Base-by-base conservation (phyloP, 2,329 filamentous ascomycete species). In the Penicillium vulpinum region DNA sequence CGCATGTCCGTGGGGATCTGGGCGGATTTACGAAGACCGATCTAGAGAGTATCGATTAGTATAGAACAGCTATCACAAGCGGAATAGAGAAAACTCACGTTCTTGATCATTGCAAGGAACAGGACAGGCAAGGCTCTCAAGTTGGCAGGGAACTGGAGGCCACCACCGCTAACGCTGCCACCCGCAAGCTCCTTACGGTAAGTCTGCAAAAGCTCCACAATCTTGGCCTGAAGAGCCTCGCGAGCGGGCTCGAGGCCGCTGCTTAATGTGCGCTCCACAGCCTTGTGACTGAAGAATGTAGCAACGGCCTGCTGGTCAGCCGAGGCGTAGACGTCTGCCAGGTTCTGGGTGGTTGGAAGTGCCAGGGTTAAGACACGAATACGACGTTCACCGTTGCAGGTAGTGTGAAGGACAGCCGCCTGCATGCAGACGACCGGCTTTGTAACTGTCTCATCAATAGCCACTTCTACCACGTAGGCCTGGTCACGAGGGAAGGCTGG, bases 401-500 rank as follows among this genome's bases (percentile, higher is more conserved):
- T 99, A 1, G 94, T 99, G 75, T 99, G 94, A 31, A 99, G 83
- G 10, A 99, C 93, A 50, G 94, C 94, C 15, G 92, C 89, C 77
- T 99, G 92, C 78, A 97, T 81, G 75, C 92, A 97, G 44, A 96
- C 88, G 62, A 96, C 88, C 43, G 91, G 91, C 80, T 96, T 96
- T 45, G 88, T 90, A 59, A 99, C 82, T 35, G 86, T 94, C 79
- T 99, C 94, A 67, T 99, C 94, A 64, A 99, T 97, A 15, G 94
- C 92, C 54, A 99, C 95, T 76, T 99, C 94, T 21, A 99, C 93
- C 41, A 97, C 94, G 72, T 97, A 97, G 62, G 90, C 92, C 75
- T 99, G 94, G 70, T 99, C 94, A 71, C 94, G 88, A 31, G 94
- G 94, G 81, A 99, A 97, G 0, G 94, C 92, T 2, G 94, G 94